Evolutionary conservation across 371 early-diverging fungal species (phyloP).

Genomic region (Mucor indicus): DNA sequence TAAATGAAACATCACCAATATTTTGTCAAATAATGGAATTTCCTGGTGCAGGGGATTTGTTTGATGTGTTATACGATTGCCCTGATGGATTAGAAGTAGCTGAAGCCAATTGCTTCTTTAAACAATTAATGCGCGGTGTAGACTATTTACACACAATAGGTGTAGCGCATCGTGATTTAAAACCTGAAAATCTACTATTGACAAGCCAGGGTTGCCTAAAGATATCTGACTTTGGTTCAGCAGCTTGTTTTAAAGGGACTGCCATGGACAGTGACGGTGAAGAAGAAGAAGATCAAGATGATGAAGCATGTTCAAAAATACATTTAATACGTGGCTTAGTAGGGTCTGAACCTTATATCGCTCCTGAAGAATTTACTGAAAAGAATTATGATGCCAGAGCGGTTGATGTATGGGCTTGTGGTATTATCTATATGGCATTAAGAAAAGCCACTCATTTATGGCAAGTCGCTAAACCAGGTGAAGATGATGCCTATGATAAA

Average conservation of each 20-base stretch:
- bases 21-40: slow-evolving; percentile 74
- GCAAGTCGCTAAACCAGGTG: slow-evolving; percentile 37
- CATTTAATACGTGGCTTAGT: slow-evolving; percentile 35
- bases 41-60: slow-evolving; percentile 65
- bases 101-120: slow-evolving; percentile 55
- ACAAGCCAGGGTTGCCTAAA: slow-evolving; percentile 78
- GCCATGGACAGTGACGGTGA: slow-evolving; percentile 18
- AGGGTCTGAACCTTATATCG: slow-evolving; percentile 57
- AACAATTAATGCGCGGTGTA: slow-evolving; percentile 67
- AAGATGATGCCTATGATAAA: slow-evolving; percentile 34
- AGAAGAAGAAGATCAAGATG: slow-evolving; percentile 28
- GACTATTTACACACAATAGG: slow-evolving; percentile 62
- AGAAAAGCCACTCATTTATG: slow-evolving; percentile 39
- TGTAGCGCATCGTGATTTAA: slow-evolving; percentile 72
- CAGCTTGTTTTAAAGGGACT: slow-evolving; percentile 50
- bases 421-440: slow-evolving; percentile 46
- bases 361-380: slow-evolving; percentile 47
- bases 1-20: slow-evolving; percentile 46
- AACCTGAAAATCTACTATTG: slow-evolving; percentile 84
- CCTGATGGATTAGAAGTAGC: slow-evolving; percentile 34
- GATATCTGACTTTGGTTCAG: slow-evolving; percentile 85
- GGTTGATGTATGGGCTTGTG: slow-evolving; percentile 55
- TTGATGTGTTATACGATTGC: slow-evolving; percentile 47
- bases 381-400: slow-evolving; percentile 39
- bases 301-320: slow-evolving; percentile 8